phyloP scores from a whole-genome alignment of 2,329 filamentous ascomycete genomes.

The Nothophaeocryptopus gaeumannii region DNA sequence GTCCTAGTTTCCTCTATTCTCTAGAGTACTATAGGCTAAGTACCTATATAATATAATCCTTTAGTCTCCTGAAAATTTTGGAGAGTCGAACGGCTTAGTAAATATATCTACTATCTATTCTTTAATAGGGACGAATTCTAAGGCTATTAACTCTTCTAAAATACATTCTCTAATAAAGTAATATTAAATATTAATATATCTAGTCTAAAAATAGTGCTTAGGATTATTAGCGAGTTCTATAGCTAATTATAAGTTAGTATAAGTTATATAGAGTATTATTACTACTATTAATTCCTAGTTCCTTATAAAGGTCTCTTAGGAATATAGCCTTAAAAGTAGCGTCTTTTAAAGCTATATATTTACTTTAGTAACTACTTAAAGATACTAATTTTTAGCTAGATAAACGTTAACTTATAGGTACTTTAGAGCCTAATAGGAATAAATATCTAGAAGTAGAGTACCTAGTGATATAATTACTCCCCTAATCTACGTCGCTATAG shows the following conservation, averaged over 20 bases:
- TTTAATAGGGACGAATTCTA: slow-evolving; percentile 10
- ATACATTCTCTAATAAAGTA: slow-evolving; percentile 3
- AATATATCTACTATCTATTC: slow-evolving; percentile 9
- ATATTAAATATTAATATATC: slow-evolving; percentile 14
- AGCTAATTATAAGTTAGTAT: slow-evolving; percentile 1
- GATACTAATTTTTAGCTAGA: slow-evolving; percentile 1
- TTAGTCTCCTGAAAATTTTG: background rate
- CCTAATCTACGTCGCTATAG: slow-evolving; percentile 6
- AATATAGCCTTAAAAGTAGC: slow-evolving; percentile 7
- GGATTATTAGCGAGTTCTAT: slow-evolving; percentile 11
- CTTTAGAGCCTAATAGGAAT: slow-evolving; percentile 1
- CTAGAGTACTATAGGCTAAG: no score
- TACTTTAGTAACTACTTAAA: slow-evolving; percentile 7
- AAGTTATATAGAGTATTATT: slow-evolving; percentile 2
- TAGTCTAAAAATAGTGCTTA: slow-evolving; percentile 4
- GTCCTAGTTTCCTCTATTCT: no score
- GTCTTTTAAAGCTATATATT: slow-evolving; percentile 14
- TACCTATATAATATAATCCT: background rate
- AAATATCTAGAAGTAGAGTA: slow-evolving; percentile 2
- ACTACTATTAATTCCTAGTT: slow-evolving; percentile 3
- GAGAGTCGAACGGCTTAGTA: slow-evolving; percentile 2
- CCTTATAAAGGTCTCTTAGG: slow-evolving; percentile 11
- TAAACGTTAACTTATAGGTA: background rate
- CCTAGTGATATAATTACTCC: slow-evolving; percentile 6
- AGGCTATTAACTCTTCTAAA: background rate